Percentiles rank a stretch among this genome's conserved stretches.
phyloP scores from a whole-genome alignment of 2,329 filamentous ascomycete genomes.

The Harringtonia aguacate region DNA sequence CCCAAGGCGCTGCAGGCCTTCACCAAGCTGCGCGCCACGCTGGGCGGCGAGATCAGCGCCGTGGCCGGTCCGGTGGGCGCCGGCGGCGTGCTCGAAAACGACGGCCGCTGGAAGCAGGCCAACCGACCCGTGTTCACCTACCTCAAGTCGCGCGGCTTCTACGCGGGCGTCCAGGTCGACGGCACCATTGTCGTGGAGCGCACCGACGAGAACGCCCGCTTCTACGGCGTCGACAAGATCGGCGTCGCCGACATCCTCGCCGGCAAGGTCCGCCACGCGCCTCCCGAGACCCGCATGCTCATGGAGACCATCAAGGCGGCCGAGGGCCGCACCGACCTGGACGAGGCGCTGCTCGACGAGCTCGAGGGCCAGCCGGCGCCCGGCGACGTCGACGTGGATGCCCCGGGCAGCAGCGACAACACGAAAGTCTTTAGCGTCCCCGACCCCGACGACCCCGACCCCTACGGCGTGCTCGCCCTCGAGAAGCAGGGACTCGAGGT shows the following conservation, averaged over 20 bases:
- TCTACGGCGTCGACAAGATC: constrained; percentile 54
- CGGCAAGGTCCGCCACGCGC: constrained; percentile 24
- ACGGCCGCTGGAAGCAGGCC: constrained; percentile 14
- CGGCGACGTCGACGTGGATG: constrained; percentile 23
- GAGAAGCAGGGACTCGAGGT: constrained; percentile 25
- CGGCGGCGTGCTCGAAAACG: constrained; percentile 57
- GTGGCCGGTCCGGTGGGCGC: constrained; percentile 59
- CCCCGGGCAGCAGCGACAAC: constrained; percentile 10
- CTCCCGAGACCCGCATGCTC: constrained; percentile 9
- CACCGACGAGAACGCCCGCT: constrained; percentile 74
- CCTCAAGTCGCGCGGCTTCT: constrained; percentile 81
- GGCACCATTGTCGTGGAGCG: constrained; percentile 80
- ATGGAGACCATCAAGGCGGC: constrained; percentile 15
- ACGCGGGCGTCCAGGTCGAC: constrained; percentile 77
- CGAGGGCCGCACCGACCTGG: constrained; percentile 21
- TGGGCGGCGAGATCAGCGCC: constrained; percentile 69
- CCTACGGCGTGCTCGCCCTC: constrained; percentile 24
- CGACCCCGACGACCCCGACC: constrained; percentile 24
- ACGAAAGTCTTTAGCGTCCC: constrained; percentile 28
- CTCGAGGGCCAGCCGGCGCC: constrained; percentile 23
- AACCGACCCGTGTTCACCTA: constrained; percentile 47
- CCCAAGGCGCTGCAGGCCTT: constrained; percentile 67
- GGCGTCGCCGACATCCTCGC: constrained; percentile 35
- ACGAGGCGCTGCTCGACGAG: constrained; percentile 20
- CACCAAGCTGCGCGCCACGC: constrained; percentile 60